Evolutionary conservation across 2,329 filamentous ascomycete genomes (phyloP), one percentile per base, ranked within the genome.

Genomic region (Aspergillus sp.): DNA sequence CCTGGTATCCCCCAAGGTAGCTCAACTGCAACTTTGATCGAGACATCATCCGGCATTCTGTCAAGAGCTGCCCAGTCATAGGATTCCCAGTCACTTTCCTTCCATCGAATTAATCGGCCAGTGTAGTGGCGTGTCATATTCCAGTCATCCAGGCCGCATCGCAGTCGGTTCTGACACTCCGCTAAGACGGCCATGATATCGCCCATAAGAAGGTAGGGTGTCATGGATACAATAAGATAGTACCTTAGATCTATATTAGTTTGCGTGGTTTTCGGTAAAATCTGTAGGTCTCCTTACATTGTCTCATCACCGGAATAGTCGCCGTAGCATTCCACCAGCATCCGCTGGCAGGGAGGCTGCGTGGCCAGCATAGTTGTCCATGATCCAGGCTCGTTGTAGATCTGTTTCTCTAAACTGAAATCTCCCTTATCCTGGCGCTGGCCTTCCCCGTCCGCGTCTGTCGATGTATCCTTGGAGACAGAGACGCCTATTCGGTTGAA

Each of bases 331-430:
- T 34, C 25, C 14, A 51, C 10, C 6, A 47, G 1, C 23, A 51
- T 43, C 23, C 44, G 43, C 49, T 51, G 49, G 34, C 49, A 47
- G 44, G 44, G 49, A 43, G 49, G 49, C 23, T 51, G 49, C 19
- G 49, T 51, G 43, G 44, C 49, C 14, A 47, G 49, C 44, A 51
- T 46, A 9, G 34, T 51, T 34, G 23, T 51, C 49, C 49, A 51
- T 31, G 49, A 51, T 19, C 44, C 44, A 42, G 49, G 44, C 13
- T 6, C 34, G 16, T 51, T 43, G 3, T 51, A 47, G 44, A 51
- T 43, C 21, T 3, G 14, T 25, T 47, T 19, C 44, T 36, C 10
- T 13, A 47, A 47, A 20, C 19, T 47, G 14, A 51, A 47, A 47
- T 43, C 5, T 14, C 49, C 49, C 25, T 36, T 19, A 11, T 41